Conservation (phyloP, 2,329 filamentous ascomycete genomes). For the Akanthomyces lecanii region DNA sequence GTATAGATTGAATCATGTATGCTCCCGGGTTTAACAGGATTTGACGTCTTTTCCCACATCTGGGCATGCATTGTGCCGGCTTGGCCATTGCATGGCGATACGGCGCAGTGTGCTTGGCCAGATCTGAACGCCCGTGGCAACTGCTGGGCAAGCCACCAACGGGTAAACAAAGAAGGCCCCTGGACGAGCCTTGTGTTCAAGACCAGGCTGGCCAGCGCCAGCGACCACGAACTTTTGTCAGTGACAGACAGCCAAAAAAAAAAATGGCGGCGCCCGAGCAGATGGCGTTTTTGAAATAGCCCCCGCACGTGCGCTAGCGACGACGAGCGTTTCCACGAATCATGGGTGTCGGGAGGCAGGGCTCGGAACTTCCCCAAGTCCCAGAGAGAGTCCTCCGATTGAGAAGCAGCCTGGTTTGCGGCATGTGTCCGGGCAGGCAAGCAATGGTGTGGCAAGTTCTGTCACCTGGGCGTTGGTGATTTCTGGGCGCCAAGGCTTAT, state of each 20-base stretch:
- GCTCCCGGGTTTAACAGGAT: not conserved
- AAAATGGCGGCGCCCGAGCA: not conserved
- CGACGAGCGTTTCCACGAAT: not conserved
- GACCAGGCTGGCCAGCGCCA: not conserved
- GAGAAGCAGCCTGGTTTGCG: not conserved
- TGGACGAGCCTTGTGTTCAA: not conserved
- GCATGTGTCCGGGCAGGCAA: not conserved
- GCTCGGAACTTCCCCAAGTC: not conserved
- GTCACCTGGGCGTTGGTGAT: not conserved
- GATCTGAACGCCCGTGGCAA: not conserved
- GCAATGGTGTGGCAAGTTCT: not conserved
- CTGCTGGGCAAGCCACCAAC: constrained; percentile 11
- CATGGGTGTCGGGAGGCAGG: not conserved
- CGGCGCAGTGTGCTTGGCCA: constrained; percentile 8
- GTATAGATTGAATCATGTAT: no score
- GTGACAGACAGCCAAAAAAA: not conserved
- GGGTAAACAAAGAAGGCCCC: no score
- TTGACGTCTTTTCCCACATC: not conserved
- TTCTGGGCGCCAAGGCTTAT: constrained; percentile 3
- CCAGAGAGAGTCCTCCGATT: not conserved
- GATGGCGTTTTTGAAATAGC: not conserved
- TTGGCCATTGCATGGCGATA: constrained; percentile 17
- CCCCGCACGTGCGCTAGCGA: not conserved
- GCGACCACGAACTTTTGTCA: constrained; percentile 7
- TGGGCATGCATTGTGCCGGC: constrained; percentile 2